Evolutionary conservation across 2,329 filamentous ascomycete species (phyloP).

Genomic region (Ceratocystis smalleyi): DNA sequence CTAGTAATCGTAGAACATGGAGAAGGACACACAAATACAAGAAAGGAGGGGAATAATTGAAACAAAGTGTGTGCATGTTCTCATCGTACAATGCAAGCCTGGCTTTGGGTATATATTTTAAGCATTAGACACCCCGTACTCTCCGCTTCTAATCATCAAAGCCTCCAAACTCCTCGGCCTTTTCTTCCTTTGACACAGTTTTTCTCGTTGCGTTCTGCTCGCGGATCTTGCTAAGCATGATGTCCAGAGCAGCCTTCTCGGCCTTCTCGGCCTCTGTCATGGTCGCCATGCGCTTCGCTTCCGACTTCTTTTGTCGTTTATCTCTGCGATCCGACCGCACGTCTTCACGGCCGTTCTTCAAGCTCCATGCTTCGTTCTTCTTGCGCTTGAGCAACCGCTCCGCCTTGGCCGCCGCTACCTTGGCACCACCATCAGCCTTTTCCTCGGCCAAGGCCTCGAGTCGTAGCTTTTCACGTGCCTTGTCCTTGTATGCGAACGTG

Average conservation of each 20-base stretch:
- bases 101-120: slow-evolving; percentile 6
- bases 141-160: slow-evolving; percentile 33
- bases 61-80: neutral
- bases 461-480: slow-evolving; percentile 50
- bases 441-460: slow-evolving; percentile 39
- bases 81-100: neutral
- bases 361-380: slow-evolving; percentile 57
- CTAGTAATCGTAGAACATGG: neutral
- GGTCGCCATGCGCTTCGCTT: slow-evolving; percentile 44
- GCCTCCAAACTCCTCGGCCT: slow-evolving; percentile 41
- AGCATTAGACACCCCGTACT: neutral
- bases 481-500: slow-evolving; percentile 55
- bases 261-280: slow-evolving; percentile 58
- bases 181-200: slow-evolving; percentile 21
- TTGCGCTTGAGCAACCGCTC: slow-evolving; percentile 38
- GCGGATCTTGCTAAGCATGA: slow-evolving; percentile 49
- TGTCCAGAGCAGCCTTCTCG: slow-evolving; percentile 46
- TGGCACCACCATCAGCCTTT: slow-evolving; percentile 29
- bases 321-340: slow-evolving; percentile 46
- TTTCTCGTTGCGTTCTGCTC: slow-evolving; percentile 35
- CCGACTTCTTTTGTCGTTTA: slow-evolving; percentile 46
- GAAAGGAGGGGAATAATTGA: neutral
- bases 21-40: neutral
- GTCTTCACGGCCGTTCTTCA: slow-evolving; percentile 50
- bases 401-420: slow-evolving; percentile 24